Base-by-base conservation (phyloP, 2,329 filamentous ascomycete genomes). In the Arthroderma sp. region DNA sequence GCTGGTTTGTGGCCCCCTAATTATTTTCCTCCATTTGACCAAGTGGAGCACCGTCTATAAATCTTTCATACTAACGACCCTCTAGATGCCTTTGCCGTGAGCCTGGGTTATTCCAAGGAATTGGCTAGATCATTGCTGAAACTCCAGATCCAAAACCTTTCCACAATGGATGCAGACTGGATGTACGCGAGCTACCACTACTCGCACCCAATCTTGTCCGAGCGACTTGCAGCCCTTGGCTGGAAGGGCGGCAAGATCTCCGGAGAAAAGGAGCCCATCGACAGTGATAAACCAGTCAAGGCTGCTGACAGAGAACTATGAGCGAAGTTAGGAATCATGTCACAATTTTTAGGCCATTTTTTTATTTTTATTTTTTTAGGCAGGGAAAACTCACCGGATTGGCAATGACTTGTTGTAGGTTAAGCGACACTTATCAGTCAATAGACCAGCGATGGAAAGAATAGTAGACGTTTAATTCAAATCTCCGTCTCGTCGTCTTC, bases 151-250 rank as follows among this genome's bases (percentile, higher is more conserved):
- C 91, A 97, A 77, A 98, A 98, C 70, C 80, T 98, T 64, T 95
- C 89, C 74, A 94, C 88, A 61, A 97, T 98, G 91, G 93, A 98
- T 67, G 93, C 93, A 28, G 94, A 98, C 74, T 95, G 88, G 87
- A 84, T 96, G 81, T 98, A 95, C 73, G 93, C 93, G 56, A 94
- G 86, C 74, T 98, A 97, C 79, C 91, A 98, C 76, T 96, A 94
- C 79, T 96, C 91, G 23, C 93, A 98, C 74, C 93, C 93, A 0
- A 96, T 97, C 64, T 78, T 98, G 63, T 87, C 91, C 1, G 94
- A 98, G 80, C 84, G 93, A 66, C 79, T 98, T 66, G 88, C 87
- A 72, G 93, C 91, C 1, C 80, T 98, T 60, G 85, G 88, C 63
- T 98, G 91, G 91, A 84, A 85, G 68, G 83, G 88, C 60, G 70